Base-by-base conservation (phyloP, 257 asterid species). In the Solanum chaucha region DNA sequence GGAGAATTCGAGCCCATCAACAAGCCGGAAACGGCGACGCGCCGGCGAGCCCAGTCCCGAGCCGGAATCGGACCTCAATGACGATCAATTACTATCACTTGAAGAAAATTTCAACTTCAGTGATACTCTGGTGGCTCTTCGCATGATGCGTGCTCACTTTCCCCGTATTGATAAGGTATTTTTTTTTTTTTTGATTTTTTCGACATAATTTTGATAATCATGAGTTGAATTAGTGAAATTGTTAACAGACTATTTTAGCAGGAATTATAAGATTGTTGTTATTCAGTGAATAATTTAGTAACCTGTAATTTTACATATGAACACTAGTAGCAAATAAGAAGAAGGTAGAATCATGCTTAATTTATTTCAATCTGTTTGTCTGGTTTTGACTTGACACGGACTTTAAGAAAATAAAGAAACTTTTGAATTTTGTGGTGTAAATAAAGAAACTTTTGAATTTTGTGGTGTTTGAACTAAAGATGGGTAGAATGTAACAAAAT, bases 71-170 rank as follows among this genome's bases (percentile, higher is more conserved):
- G 64, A 44, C 24, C 65, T 41, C 12, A 78, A 78, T 36, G 84
- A 78, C 2, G 89, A 83, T 64, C 65, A 34, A 20, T 91, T 93
- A 82, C 86, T 84, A 4, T 89, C 96, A 46, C 73, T 92, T 93
- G 99, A 92, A 92, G 98, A 94, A 65, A 88, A 91, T 92, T 89
- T 94, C 67, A 90, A 83, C 32, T 95, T 97, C 90, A 95, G 92
- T 87, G 99, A 96, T 78, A 95, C 98, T 14, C 89, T 93, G 67
- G 94, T 97, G 89, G 99, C 98, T 86, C 97, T 97, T 91, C 98
- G 86, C 34, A 97, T 96, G 93, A 97, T 97, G 99, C 96, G 91
- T 48, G 95, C 98, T 71, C 99, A 96, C 91, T 96, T 97, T 87
- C 99, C 99, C 87, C 93, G 35, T 61, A 88, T 91, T 12, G 94